These are phyloP conservation scores for Ceratobasidium sp. DNA, from an alignment of 1,284 basidiomycete species.

Conservation along the genomic window DNA sequence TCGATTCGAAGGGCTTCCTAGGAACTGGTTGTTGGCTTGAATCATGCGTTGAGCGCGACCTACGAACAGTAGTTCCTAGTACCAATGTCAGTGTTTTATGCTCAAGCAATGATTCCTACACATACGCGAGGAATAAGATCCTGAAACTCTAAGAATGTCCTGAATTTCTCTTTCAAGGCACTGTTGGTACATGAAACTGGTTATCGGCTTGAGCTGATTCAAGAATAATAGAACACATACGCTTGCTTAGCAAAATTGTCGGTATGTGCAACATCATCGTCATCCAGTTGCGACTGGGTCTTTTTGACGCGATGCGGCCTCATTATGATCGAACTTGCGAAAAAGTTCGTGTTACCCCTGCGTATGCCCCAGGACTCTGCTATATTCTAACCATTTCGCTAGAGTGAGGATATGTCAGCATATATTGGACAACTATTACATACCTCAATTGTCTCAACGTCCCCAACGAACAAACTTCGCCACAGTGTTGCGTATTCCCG, in stretches of 20 bases:
- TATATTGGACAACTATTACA: background rate
- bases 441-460: conserved; percentile 55
- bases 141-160: conserved; percentile 61
- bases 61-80: conserved; percentile 60
- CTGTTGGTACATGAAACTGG: conserved; percentile 50
- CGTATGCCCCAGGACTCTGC: conserved; percentile 58
- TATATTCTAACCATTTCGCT: conserved; percentile 52
- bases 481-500: conserved; percentile 60
- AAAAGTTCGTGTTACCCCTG: conserved; percentile 56
- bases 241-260: conserved; percentile 23
- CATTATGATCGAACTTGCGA: conserved; percentile 46
- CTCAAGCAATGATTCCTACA: background rate
- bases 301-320: conserved; percentile 38
- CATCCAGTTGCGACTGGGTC: background rate
- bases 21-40: conserved; percentile 56
- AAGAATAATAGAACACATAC: background rate
- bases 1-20: conserved; percentile 60
- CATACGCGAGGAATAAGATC: conserved; percentile 55
- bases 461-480: conserved; percentile 60
- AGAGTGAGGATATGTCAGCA: background rate
- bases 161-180: conserved; percentile 58
- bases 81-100: background rate
- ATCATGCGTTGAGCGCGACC: conserved; percentile 61
- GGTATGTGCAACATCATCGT: background rate
- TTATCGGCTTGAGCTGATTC: conserved; percentile 47